phyloP scores from a whole-genome alignment of 441 rosid genomes.

The Populus tomentosa region DNA sequence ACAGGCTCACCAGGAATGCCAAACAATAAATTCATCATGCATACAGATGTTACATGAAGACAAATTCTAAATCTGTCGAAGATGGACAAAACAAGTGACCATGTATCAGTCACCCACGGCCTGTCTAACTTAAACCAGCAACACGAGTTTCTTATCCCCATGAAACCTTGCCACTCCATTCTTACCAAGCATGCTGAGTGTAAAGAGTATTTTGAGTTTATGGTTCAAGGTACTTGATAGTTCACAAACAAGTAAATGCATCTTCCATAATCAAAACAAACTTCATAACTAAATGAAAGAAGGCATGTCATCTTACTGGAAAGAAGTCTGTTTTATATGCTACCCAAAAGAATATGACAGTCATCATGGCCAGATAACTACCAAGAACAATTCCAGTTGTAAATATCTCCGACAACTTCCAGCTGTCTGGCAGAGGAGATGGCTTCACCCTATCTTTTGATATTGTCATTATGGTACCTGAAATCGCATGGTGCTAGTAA shows the following conservation, averaged over 20 bases:
- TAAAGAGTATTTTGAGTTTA: too few relatives aligned
- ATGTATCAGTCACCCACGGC: neutral
- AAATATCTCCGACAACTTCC: slow-evolving; percentile 94
- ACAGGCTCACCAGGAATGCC: neutral
- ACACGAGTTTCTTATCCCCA: neutral
- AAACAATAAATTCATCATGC: neutral
- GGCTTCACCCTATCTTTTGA: slow-evolving; percentile 99
- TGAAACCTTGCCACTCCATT: neutral
- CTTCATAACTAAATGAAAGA: neutral
- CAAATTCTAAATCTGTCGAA: neutral
- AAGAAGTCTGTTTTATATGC: slow-evolving; percentile 92
- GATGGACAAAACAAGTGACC: neutral
- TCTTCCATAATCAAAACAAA: slow-evolving; percentile 2
- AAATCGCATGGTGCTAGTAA: slow-evolving; percentile 19
- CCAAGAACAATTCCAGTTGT: slow-evolving; percentile 90
- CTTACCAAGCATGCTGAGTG: neutral
- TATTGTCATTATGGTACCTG: slow-evolving; percentile 98
- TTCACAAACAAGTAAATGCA: neutral
- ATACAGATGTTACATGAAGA: neutral
- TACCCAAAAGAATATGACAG: slow-evolving; percentile 94
- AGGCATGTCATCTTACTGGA: slow-evolving; percentile 49
- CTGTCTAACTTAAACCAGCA: neutral
- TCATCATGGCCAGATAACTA: slow-evolving; percentile 95
- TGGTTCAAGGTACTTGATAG: neutral
- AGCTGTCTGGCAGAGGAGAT: slow-evolving; percentile 96